phyloP scores from a whole-genome alignment of 164 flowering plant genomes.

The Malania oleifera region DNA sequence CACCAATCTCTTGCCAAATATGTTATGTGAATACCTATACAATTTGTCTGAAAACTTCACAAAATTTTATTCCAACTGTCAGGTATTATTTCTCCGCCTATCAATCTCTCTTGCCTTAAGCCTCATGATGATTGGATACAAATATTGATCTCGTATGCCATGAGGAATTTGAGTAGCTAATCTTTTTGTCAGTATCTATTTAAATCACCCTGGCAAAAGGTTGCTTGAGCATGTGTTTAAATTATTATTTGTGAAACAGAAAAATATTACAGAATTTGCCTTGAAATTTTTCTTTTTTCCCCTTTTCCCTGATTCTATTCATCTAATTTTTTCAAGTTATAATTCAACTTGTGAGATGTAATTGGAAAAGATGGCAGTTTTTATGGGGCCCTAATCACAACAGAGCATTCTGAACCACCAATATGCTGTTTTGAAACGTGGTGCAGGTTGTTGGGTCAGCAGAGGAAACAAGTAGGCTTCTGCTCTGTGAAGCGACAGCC shows the following conservation, averaged over 20 bases:
- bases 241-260: too few species aligned
- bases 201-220: too few species aligned
- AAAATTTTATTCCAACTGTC: slow-evolving; percentile 69
- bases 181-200: too few species aligned
- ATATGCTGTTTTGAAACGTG: neutral
- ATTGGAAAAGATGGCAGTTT: too few species aligned
- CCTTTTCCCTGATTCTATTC: too few species aligned
- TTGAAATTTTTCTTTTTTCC: neutral
- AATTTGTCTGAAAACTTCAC: slow-evolving; percentile 74
- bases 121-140: too few species aligned
- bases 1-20: slow-evolving; percentile 68
- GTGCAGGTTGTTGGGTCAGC: slow-evolving; percentile 77
- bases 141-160: too few species aligned
- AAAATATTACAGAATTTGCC: too few species aligned
- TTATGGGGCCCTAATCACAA: neutral
- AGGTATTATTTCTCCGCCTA: slow-evolving; percentile 38
- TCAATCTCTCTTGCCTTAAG: neutral
- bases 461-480: slow-evolving; percentile 78
- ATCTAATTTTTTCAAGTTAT: too few species aligned
- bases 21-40: slow-evolving; percentile 82
- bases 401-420: neutral
- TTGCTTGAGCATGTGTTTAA: too few species aligned
- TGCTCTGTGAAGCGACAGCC: slow-evolving; percentile 88
- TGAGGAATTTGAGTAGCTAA: too few species aligned
- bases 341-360: too few species aligned